Conservation (phyloP, 495 filamentous ascomycete species). For the Hyaloscypha variabilis region DNA sequence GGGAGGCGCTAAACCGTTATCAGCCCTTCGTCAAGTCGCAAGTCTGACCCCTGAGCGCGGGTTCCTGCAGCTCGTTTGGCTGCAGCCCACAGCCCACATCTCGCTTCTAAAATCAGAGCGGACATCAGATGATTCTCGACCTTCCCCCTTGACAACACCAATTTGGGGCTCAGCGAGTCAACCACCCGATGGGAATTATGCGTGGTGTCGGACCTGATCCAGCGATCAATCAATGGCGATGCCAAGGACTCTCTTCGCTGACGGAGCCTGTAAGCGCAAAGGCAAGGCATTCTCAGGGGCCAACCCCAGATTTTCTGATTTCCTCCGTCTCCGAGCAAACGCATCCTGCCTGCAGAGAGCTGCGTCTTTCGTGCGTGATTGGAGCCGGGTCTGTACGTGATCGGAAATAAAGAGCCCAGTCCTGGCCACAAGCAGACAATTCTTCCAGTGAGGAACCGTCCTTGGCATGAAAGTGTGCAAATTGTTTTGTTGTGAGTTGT, state of each 20-base stretch:
- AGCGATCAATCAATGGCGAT: background rate
- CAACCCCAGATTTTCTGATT: conserved; percentile 1
- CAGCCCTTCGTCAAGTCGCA: background rate
- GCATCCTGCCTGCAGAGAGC: background rate
- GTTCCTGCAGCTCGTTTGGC: conserved; percentile 4
- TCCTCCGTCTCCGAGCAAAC: background rate
- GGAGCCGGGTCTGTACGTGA: background rate
- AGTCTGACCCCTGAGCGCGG: background rate
- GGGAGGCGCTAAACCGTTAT: background rate
- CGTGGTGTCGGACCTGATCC: conserved; percentile 7
- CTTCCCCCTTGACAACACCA: background rate
- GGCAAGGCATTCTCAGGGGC: background rate
- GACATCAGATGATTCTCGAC: background rate
- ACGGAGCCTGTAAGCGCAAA: background rate
- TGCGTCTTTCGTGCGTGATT: background rate
- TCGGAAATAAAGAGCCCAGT: background rate
- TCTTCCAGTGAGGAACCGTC: background rate
- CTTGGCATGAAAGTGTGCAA: conserved; percentile 3
- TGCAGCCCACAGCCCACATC: background rate
- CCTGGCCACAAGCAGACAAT: background rate
- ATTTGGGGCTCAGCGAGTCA: background rate
- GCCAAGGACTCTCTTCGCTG: background rate
- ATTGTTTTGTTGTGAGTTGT: background rate
- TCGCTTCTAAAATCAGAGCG: background rate
- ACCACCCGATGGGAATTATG: background rate